phyloP scores from a whole-genome alignment of 2,329 filamentous ascomycete species.

The Huntiella decipiens region DNA sequence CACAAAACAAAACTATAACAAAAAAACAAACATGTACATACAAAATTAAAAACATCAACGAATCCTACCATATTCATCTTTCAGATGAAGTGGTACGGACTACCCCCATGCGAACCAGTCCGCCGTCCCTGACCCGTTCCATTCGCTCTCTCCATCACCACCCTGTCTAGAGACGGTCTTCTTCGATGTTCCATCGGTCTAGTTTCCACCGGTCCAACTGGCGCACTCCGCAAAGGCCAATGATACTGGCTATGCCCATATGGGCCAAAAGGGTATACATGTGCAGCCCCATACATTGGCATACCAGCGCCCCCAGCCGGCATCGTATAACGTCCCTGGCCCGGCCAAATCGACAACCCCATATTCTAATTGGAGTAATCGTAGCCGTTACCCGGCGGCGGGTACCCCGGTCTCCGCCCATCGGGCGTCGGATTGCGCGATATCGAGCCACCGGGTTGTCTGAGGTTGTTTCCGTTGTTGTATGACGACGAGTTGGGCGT shows the following conservation, averaged over 20 bases:
- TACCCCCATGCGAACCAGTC: not conserved
- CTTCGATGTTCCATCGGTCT: too few species aligned
- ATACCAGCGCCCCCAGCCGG: too few species aligned
- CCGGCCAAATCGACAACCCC: slow-evolving; percentile 4
- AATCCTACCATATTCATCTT: not conserved
- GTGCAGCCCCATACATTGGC: too few species aligned
- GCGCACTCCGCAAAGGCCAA: too few species aligned
- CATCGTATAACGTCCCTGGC: too few species aligned
- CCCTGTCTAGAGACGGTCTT: too few species aligned
- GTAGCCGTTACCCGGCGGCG: slow-evolving; percentile 9
- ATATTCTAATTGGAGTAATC: slow-evolving; percentile 11
- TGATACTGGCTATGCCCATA: too few species aligned
- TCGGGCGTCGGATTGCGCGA: slow-evolving; percentile 37
- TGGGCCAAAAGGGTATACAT: too few species aligned
- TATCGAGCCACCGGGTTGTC: slow-evolving; percentile 27
- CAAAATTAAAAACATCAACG: not conserved
- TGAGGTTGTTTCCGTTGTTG: slow-evolving; percentile 3
- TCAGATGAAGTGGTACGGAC: slow-evolving; percentile 5
- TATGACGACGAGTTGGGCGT: slow-evolving; percentile 5
- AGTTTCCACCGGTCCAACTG: too few species aligned
- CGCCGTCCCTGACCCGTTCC: too few species aligned
- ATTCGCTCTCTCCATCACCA: too few species aligned
- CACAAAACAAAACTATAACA: not conserved
- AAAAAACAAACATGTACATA: not conserved
- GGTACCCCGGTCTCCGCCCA: slow-evolving; percentile 28